Base-by-base conservation (phyloP, 208 protist species). In the Acanthamoeba healyi region DNA sequence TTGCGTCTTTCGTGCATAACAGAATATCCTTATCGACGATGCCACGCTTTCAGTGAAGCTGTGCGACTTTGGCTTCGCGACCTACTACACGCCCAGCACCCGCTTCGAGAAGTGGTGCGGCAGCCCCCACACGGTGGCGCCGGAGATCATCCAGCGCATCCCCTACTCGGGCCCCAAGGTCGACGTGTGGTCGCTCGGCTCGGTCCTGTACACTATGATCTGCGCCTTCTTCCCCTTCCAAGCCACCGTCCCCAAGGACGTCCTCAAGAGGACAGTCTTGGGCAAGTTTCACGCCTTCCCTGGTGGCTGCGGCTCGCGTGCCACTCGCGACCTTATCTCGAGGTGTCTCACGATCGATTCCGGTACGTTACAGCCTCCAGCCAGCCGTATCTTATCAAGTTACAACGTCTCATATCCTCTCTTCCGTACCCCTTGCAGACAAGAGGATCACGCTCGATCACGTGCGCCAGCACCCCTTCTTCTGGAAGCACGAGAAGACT, bases 141-240 rank as follows among this genome's bases (percentile, higher is more conserved):
- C 98, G 0, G 98, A 99, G 94, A 95, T 98, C 38, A 81, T 97
- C 46, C 29, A 95, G 81, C 94, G 92, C 46, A 56, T 65, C 26
- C 70, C 65, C 19, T 99, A 99, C 94, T 96, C 98, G 46, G 98
- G 98, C n/a, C 97, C 96, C 87, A 93, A 97, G 91, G 98, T 98
- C 65, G 99, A 99, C 95, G 98, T 99, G 96, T 99, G 99, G 98
- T 98, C 98, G 93, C 98, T 98, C 81, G 99, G 99, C 32, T 98
- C 99, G 26, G 99, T 99, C 90, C 96, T 99, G 10, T 99, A 99
- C 96, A 99, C 99, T 56, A 98, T 99, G 96, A 95, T 99, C 15
- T 98, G 98, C 22, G 99, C 99, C 81, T 98, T 97, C 93, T 97
- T 99, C 15, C 99, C 99, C 24, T 99, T 99, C 54, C 82, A 90